Base-by-base conservation (phyloP, 2,329 filamentous ascomycete genomes). In the Fusarium compactum region DNA sequence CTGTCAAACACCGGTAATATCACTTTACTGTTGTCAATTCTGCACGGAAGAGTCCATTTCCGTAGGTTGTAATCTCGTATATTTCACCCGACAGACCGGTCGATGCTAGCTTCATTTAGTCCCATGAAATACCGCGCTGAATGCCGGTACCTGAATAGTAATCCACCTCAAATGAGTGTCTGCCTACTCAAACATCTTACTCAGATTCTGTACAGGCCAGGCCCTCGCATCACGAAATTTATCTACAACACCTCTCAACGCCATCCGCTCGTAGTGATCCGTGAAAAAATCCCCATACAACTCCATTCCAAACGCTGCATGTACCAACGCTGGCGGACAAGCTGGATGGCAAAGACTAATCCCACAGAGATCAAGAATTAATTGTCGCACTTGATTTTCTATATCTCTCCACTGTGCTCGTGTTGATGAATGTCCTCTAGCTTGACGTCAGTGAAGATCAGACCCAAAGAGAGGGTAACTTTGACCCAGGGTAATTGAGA, bases 221-320 rank as follows among this genome's bases (percentile, higher is more conserved):
- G 80, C 81, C 27, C 79, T 77, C 16, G 79, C 76, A 50, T 83
- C 82, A 8, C 80, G 79, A 57, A 85, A 85, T 48, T 80, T 83
- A 51, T 85, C 83, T 7, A 81, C 79, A 5, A 82, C 82, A 0
- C 75, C 80, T 18, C 78, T 77, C 72, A 82, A 59, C 2, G 80
- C 80, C 22, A 72, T 71, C 2, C 80, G 73, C 61, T 82, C 80
- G 47, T 80, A 82, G 12, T 72, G 74, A 55, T 82, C 80, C 3
- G 80, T 82, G 62, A 82, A 82, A 48, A 81, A 82, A 53, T 82
- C 80, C 2, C 80, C 80, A 27, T 82, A 82, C n/a, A 82, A 62
- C 71, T 82, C 79, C 64, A 82, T 81, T 7, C 80, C 79, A 38
- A 82, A 79, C 1, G 78, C 79, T 0, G 80, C 78, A 9, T 82